Evolutionary conservation across 2,329 filamentous ascomycete genomes (phyloP), one percentile per base, ranked within the genome.

Genomic region (Fusarium proliferatum): DNA sequence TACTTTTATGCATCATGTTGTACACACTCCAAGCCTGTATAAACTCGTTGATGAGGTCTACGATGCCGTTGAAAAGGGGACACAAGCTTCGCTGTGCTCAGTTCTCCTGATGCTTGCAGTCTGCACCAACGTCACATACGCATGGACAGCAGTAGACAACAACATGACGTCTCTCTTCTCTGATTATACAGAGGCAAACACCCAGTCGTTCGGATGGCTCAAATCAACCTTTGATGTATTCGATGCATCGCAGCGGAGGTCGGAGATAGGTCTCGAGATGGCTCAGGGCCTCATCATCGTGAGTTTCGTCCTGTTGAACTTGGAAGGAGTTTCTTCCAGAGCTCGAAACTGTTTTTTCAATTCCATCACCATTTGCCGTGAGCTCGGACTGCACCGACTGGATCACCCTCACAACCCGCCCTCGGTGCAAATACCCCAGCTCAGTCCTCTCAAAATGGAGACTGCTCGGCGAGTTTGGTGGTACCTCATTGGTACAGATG

Each of bases 391-490:
- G 8, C 84, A 86, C 69, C 76, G 84, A 12, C 69, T 84, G 0
- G 85, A 86, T 55, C 77, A 82, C n/a, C 73, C 80, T 5, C 69
- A 73, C 8, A 69, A 73, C 11, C 53, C 66, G 8, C 36, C 67
- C 11, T 61, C 69, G 13, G 71, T 72, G 2, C 75, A 76, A 6
- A 41, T 65, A 23, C 73, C 79, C 12, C 79, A 77, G 23, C 63
- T 67, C 26, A 68, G 69, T 6, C 78, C 77, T 26, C 19, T 81
- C 3, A 77, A 77, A 39, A 75, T 71, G 9, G 85, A 86, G 61
- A 79, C 83, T 42, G 84, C 81, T 45, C 77, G 84, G 23, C 78
- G 85, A 51, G 71, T 85, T 7, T 86, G 84, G 85, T 86, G 84
- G 84, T 83, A 85, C 68, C 76, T 86, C 10, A 79, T 79, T 15